phyloP scores from a whole-genome alignment of 1,284 basidiomycete species.

The Phylloporus gajari region DNA sequence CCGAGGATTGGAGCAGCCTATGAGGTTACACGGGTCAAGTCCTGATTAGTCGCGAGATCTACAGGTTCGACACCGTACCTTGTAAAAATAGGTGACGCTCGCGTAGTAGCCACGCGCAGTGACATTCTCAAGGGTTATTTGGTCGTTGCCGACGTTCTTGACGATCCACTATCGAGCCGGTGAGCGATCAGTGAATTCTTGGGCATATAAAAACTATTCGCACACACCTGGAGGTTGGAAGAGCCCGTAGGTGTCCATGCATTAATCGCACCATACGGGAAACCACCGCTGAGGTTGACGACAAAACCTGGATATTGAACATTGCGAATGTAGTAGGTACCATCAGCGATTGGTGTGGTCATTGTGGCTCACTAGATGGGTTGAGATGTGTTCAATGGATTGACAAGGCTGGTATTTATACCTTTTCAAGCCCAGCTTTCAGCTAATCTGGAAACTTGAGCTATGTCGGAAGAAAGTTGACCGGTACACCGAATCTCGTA shows the following conservation, averaged over 20 bases:
- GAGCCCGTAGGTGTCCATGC: background rate
- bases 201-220: background rate
- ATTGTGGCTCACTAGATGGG: background rate
- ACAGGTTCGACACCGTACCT: background rate
- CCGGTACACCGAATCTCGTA: background rate
- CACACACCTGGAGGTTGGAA: background rate
- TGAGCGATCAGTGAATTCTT: background rate
- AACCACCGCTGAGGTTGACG: background rate
- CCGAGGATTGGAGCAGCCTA: background rate
- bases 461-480: too few species aligned
- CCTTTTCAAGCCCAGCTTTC: background rate
- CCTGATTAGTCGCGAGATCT: background rate
- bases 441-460: too few species aligned
- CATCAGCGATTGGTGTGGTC: background rate
- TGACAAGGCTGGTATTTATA: background rate
- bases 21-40: background rate
- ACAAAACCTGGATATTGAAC: background rate
- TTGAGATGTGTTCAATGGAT: background rate
- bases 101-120: background rate
- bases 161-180: background rate
- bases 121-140: conserved; percentile 1
- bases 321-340: background rate
- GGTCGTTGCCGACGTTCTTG: background rate
- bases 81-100: background rate
- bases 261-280: background rate